These are phyloP conservation scores for Austroboletus niveus DNA, from an alignment of 1,284 basidiomycete genomes.

Conservation along the genomic window DNA sequence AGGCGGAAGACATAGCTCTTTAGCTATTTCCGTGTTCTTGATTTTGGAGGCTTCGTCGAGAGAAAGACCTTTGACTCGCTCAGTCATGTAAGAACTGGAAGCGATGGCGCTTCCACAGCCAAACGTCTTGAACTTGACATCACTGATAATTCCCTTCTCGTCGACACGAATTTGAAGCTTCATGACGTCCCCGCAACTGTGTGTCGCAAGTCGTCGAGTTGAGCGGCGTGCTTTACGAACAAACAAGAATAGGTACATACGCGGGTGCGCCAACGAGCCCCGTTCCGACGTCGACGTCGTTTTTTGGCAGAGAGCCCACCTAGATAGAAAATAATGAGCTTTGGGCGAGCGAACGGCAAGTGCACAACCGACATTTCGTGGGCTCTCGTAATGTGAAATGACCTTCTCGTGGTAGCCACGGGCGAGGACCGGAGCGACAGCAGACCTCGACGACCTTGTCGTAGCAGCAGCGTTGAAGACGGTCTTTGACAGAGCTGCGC, in stretches of 20 bases:
- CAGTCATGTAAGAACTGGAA: constrained; percentile 96
- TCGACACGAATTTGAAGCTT: constrained; percentile 98
- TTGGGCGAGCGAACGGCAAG: constrained; percentile 20
- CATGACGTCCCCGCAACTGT: constrained; percentile 91
- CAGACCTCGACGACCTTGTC: constrained; percentile 41
- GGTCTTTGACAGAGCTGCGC: constrained; percentile 54
- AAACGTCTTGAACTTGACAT: constrained; percentile 99
- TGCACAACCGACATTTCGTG: constrained; percentile 77
- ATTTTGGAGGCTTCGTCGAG: constrained; percentile 95
- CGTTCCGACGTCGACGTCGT: constrained; percentile 89
- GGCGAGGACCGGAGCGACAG: constrained; percentile 47
- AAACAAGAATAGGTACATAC: constrained; percentile 51
- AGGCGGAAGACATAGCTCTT: constrained; percentile 92
- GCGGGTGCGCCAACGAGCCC: constrained; percentile 98
- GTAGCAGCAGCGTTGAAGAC: constrained; percentile 44
- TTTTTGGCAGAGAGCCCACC: constrained; percentile 95
- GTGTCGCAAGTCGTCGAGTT: constrained; percentile 3
- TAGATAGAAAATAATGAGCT: constrained; percentile 54
- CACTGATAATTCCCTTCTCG: constrained; percentile 91
- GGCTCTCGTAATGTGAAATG: constrained; percentile 94
- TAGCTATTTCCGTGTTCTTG: constrained; percentile 99
- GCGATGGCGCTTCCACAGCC: constrained; percentile 98
- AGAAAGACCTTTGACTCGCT: constrained; percentile 93
- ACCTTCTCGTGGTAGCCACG: constrained; percentile 91
- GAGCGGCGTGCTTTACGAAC: constrained; percentile 11